These are phyloP conservation scores for Hemileccinum impolitum DNA, from an alignment of 768 basidiomycete genomes.

Conservation along the genomic window DNA sequence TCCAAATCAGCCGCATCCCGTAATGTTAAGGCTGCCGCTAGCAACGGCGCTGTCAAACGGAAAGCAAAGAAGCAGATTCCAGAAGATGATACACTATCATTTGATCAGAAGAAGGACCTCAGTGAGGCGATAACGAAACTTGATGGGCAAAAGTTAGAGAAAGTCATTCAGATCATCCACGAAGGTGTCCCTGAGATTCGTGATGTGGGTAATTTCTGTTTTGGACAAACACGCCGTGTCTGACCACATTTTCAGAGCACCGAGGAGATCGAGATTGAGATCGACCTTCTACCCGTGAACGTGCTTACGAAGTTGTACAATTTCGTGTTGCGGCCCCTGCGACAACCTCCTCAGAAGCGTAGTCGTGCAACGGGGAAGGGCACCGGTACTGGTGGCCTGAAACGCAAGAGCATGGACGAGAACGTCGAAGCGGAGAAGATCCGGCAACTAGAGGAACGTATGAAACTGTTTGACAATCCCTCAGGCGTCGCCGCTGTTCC, in stretches of 20 bases:
- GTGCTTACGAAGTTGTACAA: constrained; percentile 95
- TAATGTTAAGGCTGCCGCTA: constrained; percentile 39
- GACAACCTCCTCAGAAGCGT: constrained; percentile 63
- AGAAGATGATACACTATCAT: constrained; percentile 82
- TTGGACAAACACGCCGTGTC: constrained; percentile 4
- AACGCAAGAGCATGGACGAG: constrained; percentile 96
- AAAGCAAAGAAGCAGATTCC: constrained; percentile 62
- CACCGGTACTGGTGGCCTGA: constrained; percentile 83
- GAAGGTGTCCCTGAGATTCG: constrained; percentile 91
- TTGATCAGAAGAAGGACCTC: constrained; percentile 97
- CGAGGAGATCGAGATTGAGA: constrained; percentile 98
- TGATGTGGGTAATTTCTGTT: constrained; percentile 61
- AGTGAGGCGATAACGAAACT: constrained; percentile 90
- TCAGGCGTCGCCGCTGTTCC: constrained; percentile 37
- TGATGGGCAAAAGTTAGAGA: constrained; percentile 79
- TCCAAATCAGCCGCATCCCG: constrained; percentile 56
- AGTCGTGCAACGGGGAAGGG: constrained; percentile 65
- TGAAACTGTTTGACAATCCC: constrained; percentile 75
- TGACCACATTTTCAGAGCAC: constrained; percentile 58
- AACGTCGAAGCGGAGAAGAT: constrained; percentile 96
- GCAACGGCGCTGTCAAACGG: constrained; percentile 47
- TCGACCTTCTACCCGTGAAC: constrained; percentile 81
- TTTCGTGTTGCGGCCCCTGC: constrained; percentile 81
- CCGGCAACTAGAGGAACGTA: constrained; percentile 81
- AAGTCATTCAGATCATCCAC: constrained; percentile 93